Base-by-base conservation (phyloP, 192 early-diverging fungal genomes). In the Coemansia sp. region DNA sequence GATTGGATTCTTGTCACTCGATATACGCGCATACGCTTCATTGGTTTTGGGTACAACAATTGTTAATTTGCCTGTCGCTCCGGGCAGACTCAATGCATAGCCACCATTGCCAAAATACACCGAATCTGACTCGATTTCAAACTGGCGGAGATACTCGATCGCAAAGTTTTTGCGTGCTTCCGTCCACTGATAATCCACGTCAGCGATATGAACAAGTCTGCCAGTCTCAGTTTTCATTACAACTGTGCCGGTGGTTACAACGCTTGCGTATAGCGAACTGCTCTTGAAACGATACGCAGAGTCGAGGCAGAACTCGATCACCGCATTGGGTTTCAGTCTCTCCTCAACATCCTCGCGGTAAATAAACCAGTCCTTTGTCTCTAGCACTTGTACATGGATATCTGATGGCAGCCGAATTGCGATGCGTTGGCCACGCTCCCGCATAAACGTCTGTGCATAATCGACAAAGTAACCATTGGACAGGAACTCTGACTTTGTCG, bases 1-100 rank as follows among this genome's bases (percentile, higher is more conserved):
- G 60, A 96, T 96, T 32, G 93, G 91, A 67, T 96, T 98, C 67
- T 82, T 85, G 62, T 98, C 95, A 23, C 91, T 87, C 1, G 92
- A 92, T 1, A 89, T 84, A 38, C 78, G 70, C 21, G 94, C 91
- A 76, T 95, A 95, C 55, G 86, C 86, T 24, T 83, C 69, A 80
- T 95, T 98, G 66, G 89, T 85, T 15, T 80, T 73, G 24, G 91
- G 91, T 8, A 91, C 87, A 24, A 14, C 14, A 7, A 67, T 48
- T 5, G 49, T 3, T 4, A 49, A 12, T 23, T 54, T 2, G 5
- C 38, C 11, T 9, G 50, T 19, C 3, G 10, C 21, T 7, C n/a
- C 21, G 19, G 65, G 37, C 1, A 58, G 27, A 0, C 5, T 0
- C 2, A 73, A 19, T 27, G 29, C 12, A 35, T 66, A 65, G 1